Conservation (phyloP, 2,329 filamentous ascomycete species). For the Cercospora zeina region DNA sequence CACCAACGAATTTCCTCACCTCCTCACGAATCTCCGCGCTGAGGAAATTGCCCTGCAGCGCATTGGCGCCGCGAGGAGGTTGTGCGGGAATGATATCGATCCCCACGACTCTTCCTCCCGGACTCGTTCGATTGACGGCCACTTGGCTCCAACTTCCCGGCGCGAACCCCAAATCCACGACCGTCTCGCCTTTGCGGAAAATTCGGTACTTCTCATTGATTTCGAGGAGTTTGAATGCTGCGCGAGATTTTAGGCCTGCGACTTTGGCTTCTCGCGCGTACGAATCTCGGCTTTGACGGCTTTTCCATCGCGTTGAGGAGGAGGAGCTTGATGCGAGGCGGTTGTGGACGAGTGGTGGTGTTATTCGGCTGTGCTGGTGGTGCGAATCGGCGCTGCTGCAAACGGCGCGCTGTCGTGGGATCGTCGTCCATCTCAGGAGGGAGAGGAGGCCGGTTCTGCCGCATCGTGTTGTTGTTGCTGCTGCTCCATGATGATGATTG, state of each 20-base stretch:
- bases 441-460: not conserved
- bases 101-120: constrained; percentile 72
- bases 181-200: constrained; percentile 77
- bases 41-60: constrained; percentile 92
- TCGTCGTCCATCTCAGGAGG: not conserved
- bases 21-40: constrained; percentile 70
- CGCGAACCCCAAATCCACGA: constrained; percentile 86
- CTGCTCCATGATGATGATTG: too few relatives aligned
- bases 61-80: constrained; percentile 86
- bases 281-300: constrained; percentile 70
- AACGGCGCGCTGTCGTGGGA: not conserved
- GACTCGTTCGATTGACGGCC: constrained; percentile 73
- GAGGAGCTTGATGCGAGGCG: constrained; percentile 48
- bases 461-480: not conserved
- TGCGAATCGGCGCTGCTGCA: constrained; percentile 5
- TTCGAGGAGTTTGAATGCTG: constrained; percentile 90
- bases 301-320: constrained; percentile 79
- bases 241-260: constrained; percentile 79
- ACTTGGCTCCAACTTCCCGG: constrained; percentile 71
- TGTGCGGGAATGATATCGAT: constrained; percentile 93
- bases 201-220: constrained; percentile 80
- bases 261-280: constrained; percentile 76
- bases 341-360: not conserved
- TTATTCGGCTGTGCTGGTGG: not conserved
- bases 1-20: constrained; percentile 72